Evolutionary conservation across 306 rosid genomes (phyloP).

Genomic region (Malus orientalis): DNA sequence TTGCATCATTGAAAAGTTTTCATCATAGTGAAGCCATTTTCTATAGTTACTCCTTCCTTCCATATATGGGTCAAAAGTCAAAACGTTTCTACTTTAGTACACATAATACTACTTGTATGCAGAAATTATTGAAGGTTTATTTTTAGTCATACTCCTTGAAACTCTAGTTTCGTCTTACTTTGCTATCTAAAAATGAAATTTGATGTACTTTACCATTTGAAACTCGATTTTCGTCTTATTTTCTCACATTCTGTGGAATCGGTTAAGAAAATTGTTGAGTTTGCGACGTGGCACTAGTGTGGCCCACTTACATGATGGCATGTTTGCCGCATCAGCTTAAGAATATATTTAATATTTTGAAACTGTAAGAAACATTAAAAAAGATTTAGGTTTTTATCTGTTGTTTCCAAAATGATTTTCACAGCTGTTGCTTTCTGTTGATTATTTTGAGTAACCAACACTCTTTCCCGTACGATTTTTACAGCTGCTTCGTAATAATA

Average conservation of each 20-base stretch:
- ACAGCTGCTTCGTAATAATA: background rate
- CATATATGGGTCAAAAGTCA: background rate
- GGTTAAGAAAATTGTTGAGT: no score
- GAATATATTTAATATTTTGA: no score
- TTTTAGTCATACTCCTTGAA: no score
- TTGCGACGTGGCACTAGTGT: no score
- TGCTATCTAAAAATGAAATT: no score
- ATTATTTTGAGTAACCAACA: background rate
- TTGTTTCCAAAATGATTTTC: background rate
- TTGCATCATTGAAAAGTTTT: background rate
- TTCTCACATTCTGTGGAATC: no score
- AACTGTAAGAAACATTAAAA: no score
- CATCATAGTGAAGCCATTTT: conserved; percentile 1
- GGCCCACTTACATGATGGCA: no score
- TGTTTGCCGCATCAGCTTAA: no score
- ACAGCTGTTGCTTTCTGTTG: background rate
- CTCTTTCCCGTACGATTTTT: background rate
- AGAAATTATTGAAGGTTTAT: background rate
- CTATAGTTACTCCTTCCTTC: background rate
- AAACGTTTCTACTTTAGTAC: background rate
- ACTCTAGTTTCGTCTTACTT: no score
- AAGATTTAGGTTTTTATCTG: background rate
- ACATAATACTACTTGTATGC: background rate
- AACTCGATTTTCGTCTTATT: no score
- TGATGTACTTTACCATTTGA: no score